Evolutionary conservation across 2,329 filamentous ascomycete genomes (phyloP).

Genomic region (Colletotrichum somersetense): DNA sequence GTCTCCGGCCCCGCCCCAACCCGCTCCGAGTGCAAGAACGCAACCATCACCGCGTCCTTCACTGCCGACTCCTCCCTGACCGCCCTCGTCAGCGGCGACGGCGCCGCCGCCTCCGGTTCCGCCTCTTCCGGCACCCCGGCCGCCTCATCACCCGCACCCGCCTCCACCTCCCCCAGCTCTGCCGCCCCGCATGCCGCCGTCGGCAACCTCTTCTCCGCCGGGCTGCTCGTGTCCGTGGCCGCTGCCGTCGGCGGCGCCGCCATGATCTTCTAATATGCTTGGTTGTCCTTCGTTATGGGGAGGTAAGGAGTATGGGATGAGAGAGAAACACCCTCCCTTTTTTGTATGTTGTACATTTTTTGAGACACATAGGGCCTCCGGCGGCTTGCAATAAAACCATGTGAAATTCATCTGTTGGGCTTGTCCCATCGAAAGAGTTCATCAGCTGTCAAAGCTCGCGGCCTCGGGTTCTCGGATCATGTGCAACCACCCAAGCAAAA

Average conservation of each 20-base stretch:
- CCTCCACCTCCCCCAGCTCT: conserved; percentile 23
- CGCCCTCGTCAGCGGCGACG: conserved; percentile 48
- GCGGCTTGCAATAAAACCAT: neutral
- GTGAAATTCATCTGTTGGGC: neutral
- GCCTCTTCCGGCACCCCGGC: neutral
- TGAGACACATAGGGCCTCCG: too few relatives aligned
- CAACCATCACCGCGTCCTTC: conserved; percentile 47
- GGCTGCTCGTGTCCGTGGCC: conserved; percentile 20
- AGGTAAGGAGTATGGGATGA: too few relatives aligned
- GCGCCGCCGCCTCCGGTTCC: neutral
- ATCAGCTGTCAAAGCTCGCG: neutral
- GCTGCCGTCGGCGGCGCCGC: conserved; percentile 38
- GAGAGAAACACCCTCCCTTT: too few relatives aligned
- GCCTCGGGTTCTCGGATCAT: too few relatives aligned
- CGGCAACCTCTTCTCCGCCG: conserved; percentile 11
- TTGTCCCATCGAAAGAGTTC: neutral
- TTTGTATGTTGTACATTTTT: neutral
- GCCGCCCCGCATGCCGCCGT: neutral
- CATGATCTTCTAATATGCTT: conserved; percentile 28
- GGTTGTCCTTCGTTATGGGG: neutral
- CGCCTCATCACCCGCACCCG: neutral
- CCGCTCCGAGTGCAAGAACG: conserved; percentile 53
- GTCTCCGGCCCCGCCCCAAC: conserved; percentile 56
- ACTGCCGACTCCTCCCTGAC: conserved; percentile 51
- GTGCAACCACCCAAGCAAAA: neutral